Conservation (phyloP, 1,139 yeast species). For the Saccharomyces uvarum region DNA sequence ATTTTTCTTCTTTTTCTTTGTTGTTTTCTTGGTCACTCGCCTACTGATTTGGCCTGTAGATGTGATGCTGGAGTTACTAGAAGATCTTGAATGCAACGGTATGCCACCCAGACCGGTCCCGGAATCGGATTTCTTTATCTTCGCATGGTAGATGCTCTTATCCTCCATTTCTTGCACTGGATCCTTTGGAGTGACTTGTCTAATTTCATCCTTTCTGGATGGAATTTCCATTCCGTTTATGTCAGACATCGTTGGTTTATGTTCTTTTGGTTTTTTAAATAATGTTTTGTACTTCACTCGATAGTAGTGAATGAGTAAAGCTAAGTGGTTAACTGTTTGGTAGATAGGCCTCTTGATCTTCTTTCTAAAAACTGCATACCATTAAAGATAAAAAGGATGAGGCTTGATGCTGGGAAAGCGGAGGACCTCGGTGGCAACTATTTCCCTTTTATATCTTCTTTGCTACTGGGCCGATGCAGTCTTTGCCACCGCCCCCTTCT, state of each 20-base stretch:
- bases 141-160: not conserved
- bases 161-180: not conserved
- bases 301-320: not conserved
- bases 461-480: slow-evolving; percentile 1
- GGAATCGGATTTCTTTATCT: not conserved
- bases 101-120: not conserved
- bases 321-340: not conserved
- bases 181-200: not conserved
- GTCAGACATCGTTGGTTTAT: not conserved
- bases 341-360: not conserved
- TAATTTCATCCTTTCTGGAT: not conserved
- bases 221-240: not conserved
- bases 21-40: slow-evolving; percentile 9
- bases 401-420: not conserved
- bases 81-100: not conserved
- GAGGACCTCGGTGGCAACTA: not conserved
- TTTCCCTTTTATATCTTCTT: not conserved
- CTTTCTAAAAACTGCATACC: not conserved
- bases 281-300: not conserved
- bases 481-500: slow-evolving; percentile 1
- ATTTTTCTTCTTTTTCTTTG: slow-evolving; percentile 44
- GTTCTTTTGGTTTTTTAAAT: not conserved
- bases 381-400: not conserved
- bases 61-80: not conserved
- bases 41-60: slow-evolving; percentile 1